Percentiles rank a stretch among this genome's conserved stretches.
Conservation (phyloP, 2,329 filamentous ascomycete genomes). For the Colletotrichum liaoningense region DNA sequence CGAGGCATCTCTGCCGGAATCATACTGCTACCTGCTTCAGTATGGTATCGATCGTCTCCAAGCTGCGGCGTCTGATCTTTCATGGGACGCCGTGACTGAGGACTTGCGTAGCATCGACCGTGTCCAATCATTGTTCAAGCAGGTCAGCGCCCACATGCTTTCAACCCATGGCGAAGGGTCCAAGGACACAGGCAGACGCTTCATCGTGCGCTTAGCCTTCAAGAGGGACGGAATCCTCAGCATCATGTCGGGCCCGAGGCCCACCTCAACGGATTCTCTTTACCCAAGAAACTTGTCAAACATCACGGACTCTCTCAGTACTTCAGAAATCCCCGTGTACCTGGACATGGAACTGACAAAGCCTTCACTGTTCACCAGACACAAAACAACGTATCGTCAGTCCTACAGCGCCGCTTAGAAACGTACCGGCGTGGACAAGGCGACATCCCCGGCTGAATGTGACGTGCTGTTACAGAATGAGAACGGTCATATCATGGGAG, state of each 20-base stretch:
- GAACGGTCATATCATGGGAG: not conserved
- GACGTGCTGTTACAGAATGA: slow-evolving; percentile 1
- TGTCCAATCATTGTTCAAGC: not conserved
- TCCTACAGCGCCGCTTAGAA: not conserved
- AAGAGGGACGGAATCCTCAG: not conserved
- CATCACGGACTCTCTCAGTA: not conserved
- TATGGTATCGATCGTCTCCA: not conserved
- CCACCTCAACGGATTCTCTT: not conserved
- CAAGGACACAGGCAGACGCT: not conserved
- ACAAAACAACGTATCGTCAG: not conserved
- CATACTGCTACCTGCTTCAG: not conserved
- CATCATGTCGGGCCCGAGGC: slow-evolving; percentile 7
- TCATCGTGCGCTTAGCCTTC: slow-evolving; percentile 6
- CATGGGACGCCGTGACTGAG: not conserved
- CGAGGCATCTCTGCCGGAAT: not conserved
- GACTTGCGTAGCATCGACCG: not conserved
- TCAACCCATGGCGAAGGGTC: not conserved
- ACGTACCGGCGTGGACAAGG: not conserved
- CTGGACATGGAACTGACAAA: not conserved
- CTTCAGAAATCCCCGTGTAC: not conserved
- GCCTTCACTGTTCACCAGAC: not conserved
- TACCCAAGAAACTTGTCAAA: not conserved
- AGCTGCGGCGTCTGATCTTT: not conserved
- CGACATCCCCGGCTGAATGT: not conserved
- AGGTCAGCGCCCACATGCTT: not conserved